These are phyloP conservation scores for Corymbia maculata DNA, from an alignment of 345 rosid genomes.

Conservation along the genomic window DNA sequence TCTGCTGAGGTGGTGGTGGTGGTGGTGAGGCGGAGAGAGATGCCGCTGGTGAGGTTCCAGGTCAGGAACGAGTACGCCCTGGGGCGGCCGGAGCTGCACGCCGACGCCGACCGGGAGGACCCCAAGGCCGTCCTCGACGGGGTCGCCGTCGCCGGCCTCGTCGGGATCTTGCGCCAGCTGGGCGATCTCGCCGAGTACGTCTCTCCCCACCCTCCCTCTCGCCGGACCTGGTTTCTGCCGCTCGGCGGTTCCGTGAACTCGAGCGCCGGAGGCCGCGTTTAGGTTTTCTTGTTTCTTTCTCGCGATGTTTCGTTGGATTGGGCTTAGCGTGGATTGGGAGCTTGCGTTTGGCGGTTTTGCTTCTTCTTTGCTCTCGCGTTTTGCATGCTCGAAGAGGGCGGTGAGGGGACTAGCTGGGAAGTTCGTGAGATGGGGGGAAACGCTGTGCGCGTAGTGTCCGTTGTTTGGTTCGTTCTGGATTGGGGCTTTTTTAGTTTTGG, in stretches of 20 bases:
- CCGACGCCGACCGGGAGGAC: conserved; percentile 52
- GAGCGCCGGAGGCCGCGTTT: neutral
- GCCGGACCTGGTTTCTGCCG: neutral
- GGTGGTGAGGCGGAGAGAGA: neutral
- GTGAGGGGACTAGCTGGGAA: neutral
- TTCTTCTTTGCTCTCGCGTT: neutral
- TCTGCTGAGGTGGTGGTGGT: neutral
- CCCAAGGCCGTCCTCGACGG: conserved; percentile 78
- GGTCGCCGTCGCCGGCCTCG: conserved; percentile 71
- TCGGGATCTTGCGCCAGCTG: conserved; percentile 92
- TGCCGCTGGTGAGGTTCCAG: conserved; percentile 70
- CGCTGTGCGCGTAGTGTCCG: neutral
- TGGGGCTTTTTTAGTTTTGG: neutral
- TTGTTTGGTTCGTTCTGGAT: neutral
- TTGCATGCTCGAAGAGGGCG: neutral
- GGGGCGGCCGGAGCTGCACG: conserved; percentile 47
- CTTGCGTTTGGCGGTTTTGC: neutral
- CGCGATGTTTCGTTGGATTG: neutral
- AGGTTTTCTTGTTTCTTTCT: neutral
- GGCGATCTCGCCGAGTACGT: conserved; percentile 99
- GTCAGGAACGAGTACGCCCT: conserved; percentile 61
- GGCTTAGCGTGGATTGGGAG: neutral
- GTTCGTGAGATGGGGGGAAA: neutral
- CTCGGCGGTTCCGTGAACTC: neutral
- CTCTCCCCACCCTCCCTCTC: neutral